Evolutionary conservation across 1,139 yeast species (phyloP), one percentile per base, ranked within the genome.

Genomic region (Pichia terricola): DNA sequence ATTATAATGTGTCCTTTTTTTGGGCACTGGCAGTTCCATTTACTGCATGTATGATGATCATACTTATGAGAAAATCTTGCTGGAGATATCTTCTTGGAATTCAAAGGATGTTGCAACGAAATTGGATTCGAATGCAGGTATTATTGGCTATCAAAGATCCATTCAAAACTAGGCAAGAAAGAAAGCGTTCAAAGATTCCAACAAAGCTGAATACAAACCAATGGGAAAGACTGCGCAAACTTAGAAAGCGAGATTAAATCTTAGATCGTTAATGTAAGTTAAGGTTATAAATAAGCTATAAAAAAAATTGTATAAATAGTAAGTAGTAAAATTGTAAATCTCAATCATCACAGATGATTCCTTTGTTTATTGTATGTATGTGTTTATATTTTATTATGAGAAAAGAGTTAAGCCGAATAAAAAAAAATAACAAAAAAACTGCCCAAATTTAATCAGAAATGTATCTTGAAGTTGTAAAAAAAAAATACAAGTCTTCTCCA

Each of bases 11-110:
- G 2, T 59, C 66, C 2, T 72, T 68, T 48, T 75, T 72, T 53
- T 75, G 80, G 80, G 61, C 65, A 28, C 60, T 75, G 31, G 73
- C 78, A 1, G 55, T 71, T 1, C 79, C 79, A 2, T 73, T 73
- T 48, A 66, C 73, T 28, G 65, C 62, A 10, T 68, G 62, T 0
- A 56, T 73, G 46, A 51, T 65, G 47, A 34, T 60, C 3, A 34
- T 66, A 32, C 54, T 65, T 28, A 65, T 66, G 53, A 56, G 65
- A 59, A 51, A 50, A 26, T 51, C 54, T 7, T 45, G 44, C 33
- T 48, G 50, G 50, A 44, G 49, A 30, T 5, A 40, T 22, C 26
- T 42, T 4, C 10, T 40, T 8, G 35, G 37, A 28, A 11, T 39
- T 16, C 42, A 41, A 28, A 38, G 40, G 16, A 22, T 28, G 4